A percentile compares a stretch with the other conserved stretches of the same genome.
phyloP scores from a whole-genome alignment of 495 filamentous ascomycete genomes.

The Tuber indicum region DNA sequence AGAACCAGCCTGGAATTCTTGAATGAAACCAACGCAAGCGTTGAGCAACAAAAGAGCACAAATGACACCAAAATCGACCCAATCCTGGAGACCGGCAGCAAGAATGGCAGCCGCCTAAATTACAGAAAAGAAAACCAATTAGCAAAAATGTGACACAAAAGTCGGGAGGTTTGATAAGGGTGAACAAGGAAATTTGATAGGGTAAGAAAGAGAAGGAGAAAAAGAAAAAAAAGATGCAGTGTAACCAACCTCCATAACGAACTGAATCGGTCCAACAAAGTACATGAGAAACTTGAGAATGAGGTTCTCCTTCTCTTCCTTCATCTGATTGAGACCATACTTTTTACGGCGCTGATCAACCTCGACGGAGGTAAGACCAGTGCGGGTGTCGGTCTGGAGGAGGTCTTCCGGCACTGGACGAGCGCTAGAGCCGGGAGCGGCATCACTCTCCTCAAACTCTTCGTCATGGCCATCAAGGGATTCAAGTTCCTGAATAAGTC shows the following conservation, averaged over 20 bases:
- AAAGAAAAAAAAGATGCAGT: slow-evolving; percentile 1
- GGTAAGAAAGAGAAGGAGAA: slow-evolving; percentile 15
- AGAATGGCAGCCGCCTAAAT: slow-evolving; percentile 62
- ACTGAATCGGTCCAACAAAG: slow-evolving; percentile 87
- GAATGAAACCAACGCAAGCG: slow-evolving; percentile 75
- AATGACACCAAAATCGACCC: slow-evolving; percentile 78
- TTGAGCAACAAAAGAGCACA: slow-evolving; percentile 69
- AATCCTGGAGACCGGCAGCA: slow-evolving; percentile 72
- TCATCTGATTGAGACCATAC: slow-evolving; percentile 82
- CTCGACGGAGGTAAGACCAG: slow-evolving; percentile 63
- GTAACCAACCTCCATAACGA: slow-evolving; percentile 75
- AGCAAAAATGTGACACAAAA: slow-evolving; percentile 6
- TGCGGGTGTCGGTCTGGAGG: slow-evolving; percentile 61
- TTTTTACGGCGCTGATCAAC: slow-evolving; percentile 63
- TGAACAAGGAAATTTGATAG: slow-evolving; percentile 8
- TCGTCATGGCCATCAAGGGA: slow-evolving; percentile 63
- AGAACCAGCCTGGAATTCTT: slow-evolving; percentile 84
- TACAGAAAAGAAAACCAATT: slow-evolving; percentile 9
- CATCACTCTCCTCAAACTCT: slow-evolving; percentile 52
- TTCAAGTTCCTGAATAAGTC: slow-evolving; percentile 75
- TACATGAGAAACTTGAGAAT: slow-evolving; percentile 74
- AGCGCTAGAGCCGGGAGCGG: slow-evolving; percentile 47
- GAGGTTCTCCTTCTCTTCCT: slow-evolving; percentile 80
- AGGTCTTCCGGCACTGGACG: slow-evolving; percentile 58
- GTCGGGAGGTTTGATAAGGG: slow-evolving; percentile 23